These are phyloP conservation scores for Dichotomopilus funicola DNA, from an alignment of 2,329 filamentous ascomycete genomes.

Conservation along the genomic window DNA sequence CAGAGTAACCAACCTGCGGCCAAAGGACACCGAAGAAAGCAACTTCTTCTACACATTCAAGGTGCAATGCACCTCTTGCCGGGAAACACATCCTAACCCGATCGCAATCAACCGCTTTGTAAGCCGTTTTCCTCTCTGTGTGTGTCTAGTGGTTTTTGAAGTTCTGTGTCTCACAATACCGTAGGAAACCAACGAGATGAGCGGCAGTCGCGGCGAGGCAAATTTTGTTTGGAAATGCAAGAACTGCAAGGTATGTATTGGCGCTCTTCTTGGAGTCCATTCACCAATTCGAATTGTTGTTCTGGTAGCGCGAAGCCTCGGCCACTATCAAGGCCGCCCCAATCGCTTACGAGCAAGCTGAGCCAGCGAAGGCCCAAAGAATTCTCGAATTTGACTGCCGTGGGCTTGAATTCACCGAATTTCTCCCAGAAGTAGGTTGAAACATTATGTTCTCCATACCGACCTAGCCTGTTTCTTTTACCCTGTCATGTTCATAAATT, in stretches of 20 bases:
- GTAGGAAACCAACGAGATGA: constrained; percentile 84
- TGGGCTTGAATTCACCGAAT: constrained; percentile 85
- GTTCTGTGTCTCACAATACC: not conserved
- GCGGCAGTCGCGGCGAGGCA: constrained; percentile 87
- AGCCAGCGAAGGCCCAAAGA: constrained; percentile 68
- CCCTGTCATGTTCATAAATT: no score
- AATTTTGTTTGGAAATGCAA: constrained; percentile 99
- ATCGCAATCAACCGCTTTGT: constrained; percentile 86
- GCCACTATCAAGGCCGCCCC: constrained; percentile 75
- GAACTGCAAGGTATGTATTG: constrained; percentile 66
- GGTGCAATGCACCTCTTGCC: constrained; percentile 96
- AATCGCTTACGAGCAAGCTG: constrained; percentile 60
- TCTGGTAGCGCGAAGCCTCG: constrained; percentile 66
- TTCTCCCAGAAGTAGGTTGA: constrained; percentile 68
- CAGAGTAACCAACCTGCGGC: constrained; percentile 85
- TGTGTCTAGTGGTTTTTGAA: no score
- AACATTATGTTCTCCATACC: no score
- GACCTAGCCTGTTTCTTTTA: no score
- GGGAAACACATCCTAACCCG: constrained; percentile 81
- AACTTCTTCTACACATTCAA: constrained; percentile 98
- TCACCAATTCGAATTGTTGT: not conserved
- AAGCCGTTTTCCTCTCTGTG: constrained; percentile 30
- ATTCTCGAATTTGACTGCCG: constrained; percentile 91
- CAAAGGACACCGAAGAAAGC: constrained; percentile 69
- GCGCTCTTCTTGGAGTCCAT: not conserved